Percentiles rank a stretch among this genome's conserved stretches.
Conservation (phyloP, 2,329 filamentous ascomycete species). For the Penicillium sp. region DNA sequence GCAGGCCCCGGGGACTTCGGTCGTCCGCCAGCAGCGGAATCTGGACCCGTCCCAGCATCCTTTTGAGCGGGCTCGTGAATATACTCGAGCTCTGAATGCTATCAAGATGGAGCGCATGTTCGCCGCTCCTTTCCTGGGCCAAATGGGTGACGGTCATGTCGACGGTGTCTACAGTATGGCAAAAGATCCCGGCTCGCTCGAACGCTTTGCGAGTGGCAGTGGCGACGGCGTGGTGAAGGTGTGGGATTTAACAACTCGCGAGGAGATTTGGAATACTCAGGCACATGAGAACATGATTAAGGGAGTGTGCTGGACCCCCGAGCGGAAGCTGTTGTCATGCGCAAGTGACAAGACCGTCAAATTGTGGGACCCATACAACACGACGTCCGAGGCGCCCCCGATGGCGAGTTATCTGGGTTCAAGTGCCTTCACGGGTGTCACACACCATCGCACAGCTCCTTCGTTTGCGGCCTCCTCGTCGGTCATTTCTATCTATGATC, state of each 20-base stretch:
- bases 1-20: slow-evolving; percentile 48
- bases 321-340: slow-evolving; percentile 81
- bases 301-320: slow-evolving; percentile 82
- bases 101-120: slow-evolving; percentile 95
- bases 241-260: slow-evolving; percentile 73
- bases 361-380: slow-evolving; percentile 85
- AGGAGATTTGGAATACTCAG: slow-evolving; percentile 72
- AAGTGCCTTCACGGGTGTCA: slow-evolving; percentile 77
- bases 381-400: slow-evolving; percentile 65
- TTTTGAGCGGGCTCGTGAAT: slow-evolving; percentile 87
- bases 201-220: slow-evolving; percentile 76
- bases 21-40: slow-evolving; percentile 48
- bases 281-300: slow-evolving; percentile 95
- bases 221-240: slow-evolving; percentile 94
- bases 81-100: slow-evolving; percentile 74
- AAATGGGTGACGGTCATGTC: slow-evolving; percentile 86
- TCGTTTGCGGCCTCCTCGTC: slow-evolving; percentile 76
- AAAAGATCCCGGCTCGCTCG: slow-evolving; percentile 72
- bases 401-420: slow-evolving; percentile 80
- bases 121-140: slow-evolving; percentile 75
- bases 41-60: slow-evolving; percentile 84
- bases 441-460: slow-evolving; percentile 75
- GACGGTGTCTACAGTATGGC: slow-evolving; percentile 83
- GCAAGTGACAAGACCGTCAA: slow-evolving; percentile 84
- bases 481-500: slow-evolving; percentile 83